These are phyloP conservation scores for Cladorrhinum sp. DNA, from an alignment of 2,329 filamentous ascomycete species.

Conservation along the genomic window DNA sequence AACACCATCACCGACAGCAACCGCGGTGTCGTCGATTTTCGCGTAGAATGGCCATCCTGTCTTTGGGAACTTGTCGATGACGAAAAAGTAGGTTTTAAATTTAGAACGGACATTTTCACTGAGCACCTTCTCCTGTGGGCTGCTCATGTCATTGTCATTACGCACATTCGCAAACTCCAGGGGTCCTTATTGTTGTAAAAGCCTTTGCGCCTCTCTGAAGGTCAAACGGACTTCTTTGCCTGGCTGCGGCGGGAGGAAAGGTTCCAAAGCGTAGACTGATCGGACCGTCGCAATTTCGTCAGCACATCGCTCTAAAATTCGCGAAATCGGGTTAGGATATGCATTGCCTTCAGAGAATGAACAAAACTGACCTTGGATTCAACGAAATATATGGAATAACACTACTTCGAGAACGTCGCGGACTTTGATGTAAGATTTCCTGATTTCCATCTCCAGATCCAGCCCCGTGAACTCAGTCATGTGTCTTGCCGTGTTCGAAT, in stretches of 20 bases:
- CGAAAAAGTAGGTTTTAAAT: constrained; percentile 93
- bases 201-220: constrained; percentile 74
- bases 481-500: constrained; percentile 79
- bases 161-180: constrained; percentile 63
- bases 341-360: neutral
- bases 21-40: constrained; percentile 65
- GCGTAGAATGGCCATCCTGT: constrained; percentile 88
- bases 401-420: constrained; percentile 69
- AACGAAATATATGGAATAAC: constrained; percentile 75
- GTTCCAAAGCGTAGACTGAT: constrained; percentile 71
- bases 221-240: constrained; percentile 74
- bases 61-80: constrained; percentile 94
- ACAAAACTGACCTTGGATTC: constrained; percentile 49
- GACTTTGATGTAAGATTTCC: constrained; percentile 75
- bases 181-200: constrained; percentile 71
- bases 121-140: constrained; percentile 82
- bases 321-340: constrained; percentile 10
- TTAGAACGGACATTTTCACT: constrained; percentile 83
- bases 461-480: constrained; percentile 85
- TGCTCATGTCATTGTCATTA: constrained; percentile 77
- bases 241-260: constrained; percentile 70
- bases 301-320: constrained; percentile 53
- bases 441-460: constrained; percentile 87
- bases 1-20: constrained; percentile 31
- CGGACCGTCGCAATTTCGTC: constrained; percentile 72